These are phyloP conservation scores for Aethionema arabicum DNA, from an alignment of 345 rosid species.

Conservation along the genomic window DNA sequence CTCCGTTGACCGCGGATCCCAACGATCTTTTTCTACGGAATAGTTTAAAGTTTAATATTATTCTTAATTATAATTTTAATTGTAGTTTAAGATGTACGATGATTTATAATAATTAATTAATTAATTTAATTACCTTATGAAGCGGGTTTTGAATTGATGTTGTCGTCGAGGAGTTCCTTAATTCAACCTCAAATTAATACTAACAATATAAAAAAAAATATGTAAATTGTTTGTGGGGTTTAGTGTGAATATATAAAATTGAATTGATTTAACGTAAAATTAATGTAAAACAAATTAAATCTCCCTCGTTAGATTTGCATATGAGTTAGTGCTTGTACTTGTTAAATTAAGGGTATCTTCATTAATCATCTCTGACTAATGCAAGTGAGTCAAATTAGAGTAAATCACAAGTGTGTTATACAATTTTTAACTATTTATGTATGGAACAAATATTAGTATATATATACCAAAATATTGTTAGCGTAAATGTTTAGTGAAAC, in stretches of 20 bases:
- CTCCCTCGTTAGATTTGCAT: constrained; percentile 27
- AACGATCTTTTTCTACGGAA: constrained; percentile 33
- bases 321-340: constrained; percentile 31
- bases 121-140: constrained; percentile 26
- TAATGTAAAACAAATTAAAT: not conserved
- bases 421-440: not conserved
- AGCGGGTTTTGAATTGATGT: constrained; percentile 32
- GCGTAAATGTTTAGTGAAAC: no score
- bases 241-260: constrained; percentile 1
- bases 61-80: constrained; percentile 11
- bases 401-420: not conserved
- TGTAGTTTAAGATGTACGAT: constrained; percentile 29
- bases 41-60: not conserved
- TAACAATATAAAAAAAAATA: no score
- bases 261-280: not conserved
- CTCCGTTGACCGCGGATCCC: constrained; percentile 43
- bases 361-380: constrained; percentile 31
- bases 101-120: constrained; percentile 5
- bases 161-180: constrained; percentile 20
- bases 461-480: no score
- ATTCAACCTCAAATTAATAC: not conserved
- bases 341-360: constrained; percentile 18
- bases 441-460: no score
- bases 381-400: constrained; percentile 24
- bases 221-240: not conserved